Base-by-base conservation (phyloP, 331 rosid species). In the Acacia concinna region DNA sequence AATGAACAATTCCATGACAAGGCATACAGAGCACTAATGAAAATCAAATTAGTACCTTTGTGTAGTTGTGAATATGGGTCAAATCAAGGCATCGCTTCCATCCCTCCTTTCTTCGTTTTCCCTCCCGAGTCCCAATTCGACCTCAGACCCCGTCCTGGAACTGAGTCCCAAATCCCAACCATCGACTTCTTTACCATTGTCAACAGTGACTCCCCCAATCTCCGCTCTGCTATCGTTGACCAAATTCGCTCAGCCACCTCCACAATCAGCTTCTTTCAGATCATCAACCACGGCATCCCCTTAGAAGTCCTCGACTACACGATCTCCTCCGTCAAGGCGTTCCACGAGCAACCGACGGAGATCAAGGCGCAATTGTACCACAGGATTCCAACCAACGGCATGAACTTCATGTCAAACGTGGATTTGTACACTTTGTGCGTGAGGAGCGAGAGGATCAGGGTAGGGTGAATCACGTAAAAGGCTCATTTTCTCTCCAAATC, bases 271-370 rank as follows among this genome's bases (percentile, higher is more conserved):
- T 87, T 93, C 85, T 91, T 93, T 83, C 97, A 88, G 81, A 81
- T 91, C 25, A 49, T 81, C 31, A 91, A 91, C 77, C 98, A 93
- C 66, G 96, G 94, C 11, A 25, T 91, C 12, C 86, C 92, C 17
- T 15, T 7, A 13, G 78, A 27, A 4, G 23, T 77, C 4, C 72
- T 91, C 9, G 81, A 81, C 71, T 51, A 80, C 0, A 80, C 84
- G 21, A 51, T 89, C 3, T 52, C 84, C 20, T 75, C 89, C 57
- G 57, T 86, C 31, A 93, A 81, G 71, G 89, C 78, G 11, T 93
- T 93, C 73, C 98, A 90, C 81, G 98, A 93, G 83, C 91, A 81
- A 54, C 90, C 95, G 0, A n/a, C 81, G 74, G 95, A 87, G 80
- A 27, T 12, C 3, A 88, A 78, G 31, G 75, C 81, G 44, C 78